Conservation (phyloP, 2,329 filamentous ascomycete species). For the Cercospora canescens region DNA sequence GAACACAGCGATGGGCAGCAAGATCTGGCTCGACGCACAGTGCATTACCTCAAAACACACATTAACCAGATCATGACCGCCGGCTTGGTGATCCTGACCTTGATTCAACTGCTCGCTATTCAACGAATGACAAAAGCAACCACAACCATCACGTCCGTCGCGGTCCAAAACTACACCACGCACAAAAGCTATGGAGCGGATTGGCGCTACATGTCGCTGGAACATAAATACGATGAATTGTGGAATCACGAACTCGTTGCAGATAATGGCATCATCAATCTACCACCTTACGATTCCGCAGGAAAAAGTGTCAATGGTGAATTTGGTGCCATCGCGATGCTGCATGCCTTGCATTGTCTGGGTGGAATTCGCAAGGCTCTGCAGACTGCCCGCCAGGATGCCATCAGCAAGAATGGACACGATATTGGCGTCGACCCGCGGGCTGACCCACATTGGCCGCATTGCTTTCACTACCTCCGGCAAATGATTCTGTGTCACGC, state of each 20-base stretch:
- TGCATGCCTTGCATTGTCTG: conserved; percentile 14
- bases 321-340: conserved; percentile 14
- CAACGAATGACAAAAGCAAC: conserved; percentile 5
- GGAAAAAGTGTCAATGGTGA: conserved; percentile 8
- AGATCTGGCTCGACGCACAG: neutral
- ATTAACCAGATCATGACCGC: conserved; percentile 3
- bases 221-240: conserved; percentile 9
- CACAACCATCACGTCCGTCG: neutral
- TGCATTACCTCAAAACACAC: neutral
- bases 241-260: conserved; percentile 8
- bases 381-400: conserved; percentile 9
- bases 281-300: conserved; percentile 10
- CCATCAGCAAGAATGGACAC: conserved; percentile 3
- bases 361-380: conserved; percentile 11
- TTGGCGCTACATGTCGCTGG: conserved; percentile 15
- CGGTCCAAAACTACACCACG: conserved; percentile 1
- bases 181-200: conserved; percentile 7
- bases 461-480: conserved; percentile 10
- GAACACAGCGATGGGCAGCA: neutral
- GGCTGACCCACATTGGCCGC: conserved; percentile 15
- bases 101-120: conserved; percentile 6
- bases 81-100: neutral
- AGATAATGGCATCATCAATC: conserved; percentile 9
- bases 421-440: conserved; percentile 7
- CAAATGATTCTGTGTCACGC: conserved; percentile 12